Percentiles rank a stretch among this genome's conserved stretches.
Conservation (phyloP, 164 flowering plant genomes). For the Macadamia integrifolia region DNA sequence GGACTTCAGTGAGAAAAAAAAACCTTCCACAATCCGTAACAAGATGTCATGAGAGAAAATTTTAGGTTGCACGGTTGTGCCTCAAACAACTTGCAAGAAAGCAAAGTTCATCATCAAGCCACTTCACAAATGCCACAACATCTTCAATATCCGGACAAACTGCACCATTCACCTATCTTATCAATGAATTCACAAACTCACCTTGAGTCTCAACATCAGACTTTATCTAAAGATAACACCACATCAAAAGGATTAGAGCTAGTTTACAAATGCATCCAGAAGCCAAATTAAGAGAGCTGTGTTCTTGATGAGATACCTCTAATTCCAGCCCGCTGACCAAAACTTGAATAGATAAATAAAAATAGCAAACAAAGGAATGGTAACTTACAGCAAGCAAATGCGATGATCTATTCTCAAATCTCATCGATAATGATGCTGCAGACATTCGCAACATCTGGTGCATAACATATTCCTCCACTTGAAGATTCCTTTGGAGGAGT, state of each 20-base stretch:
- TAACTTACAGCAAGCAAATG: conserved; percentile 79
- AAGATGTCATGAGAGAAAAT: too few relatives aligned
- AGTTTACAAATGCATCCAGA: too few relatives aligned
- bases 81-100: conserved; percentile 61
- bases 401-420: conserved; percentile 84
- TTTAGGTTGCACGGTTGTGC: too few relatives aligned
- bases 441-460: conserved; percentile 48
- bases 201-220: conserved; percentile 99
- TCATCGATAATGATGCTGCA: conserved; percentile 98
- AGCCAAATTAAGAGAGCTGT: too few relatives aligned
- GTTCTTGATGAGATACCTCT: too few relatives aligned
- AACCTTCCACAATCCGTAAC: too few relatives aligned
- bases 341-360: background rate
- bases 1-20: too few relatives aligned
- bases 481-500: conserved; percentile 83
- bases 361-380: background rate
- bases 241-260: background rate
- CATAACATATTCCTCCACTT: conserved; percentile 20
- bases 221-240: conserved; percentile 62
- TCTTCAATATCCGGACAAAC: conserved; percentile 72
- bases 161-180: conserved; percentile 89
- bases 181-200: conserved; percentile 87
- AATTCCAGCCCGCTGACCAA: too few relatives aligned
- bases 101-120: conserved; percentile 99
- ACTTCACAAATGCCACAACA: conserved; percentile 79